Evolutionary conservation across 208 protist genomes (phyloP), one percentile per base, ranked within the genome.

Genomic region (Wallacemonas collosoma): DNA sequence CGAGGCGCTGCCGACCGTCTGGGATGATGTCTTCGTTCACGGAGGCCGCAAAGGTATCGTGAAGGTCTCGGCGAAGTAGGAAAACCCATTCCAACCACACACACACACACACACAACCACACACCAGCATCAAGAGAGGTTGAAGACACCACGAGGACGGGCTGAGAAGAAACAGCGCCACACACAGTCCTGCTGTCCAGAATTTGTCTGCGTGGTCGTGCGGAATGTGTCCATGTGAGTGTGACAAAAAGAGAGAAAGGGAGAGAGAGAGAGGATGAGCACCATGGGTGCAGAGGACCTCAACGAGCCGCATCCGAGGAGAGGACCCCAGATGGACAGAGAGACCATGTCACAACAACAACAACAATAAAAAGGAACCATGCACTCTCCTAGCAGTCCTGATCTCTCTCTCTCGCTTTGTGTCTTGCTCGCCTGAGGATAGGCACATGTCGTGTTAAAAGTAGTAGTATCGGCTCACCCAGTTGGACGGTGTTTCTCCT

Each of bases 11-110:
- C 86, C 86, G 47, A 81, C 82, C 14, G 75, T 87, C 36, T 94
- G 89, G 89, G 89, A 94, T 68, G 66, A 85, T 6, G 71, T 79
- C n/a, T 94, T 88, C 71, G 83, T 94, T 26, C 70, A 85, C 17
- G 89, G 89, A 15, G 89, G 89, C 17, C 63, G 61, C 58, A 94
- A 94, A 58, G 89, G 76, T 14, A 57, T 94, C 5, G 65, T 94
- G 36, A 61, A 75, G 45, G 64, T 92, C 26, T 56, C 66, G n/a
- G 43, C 67, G 47, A 80, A 76, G 40, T 26, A 71, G 41, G 58
- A 61, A 63, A 68, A 43, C 36, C 65, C 38, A 26, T 0, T 9
- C 48, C 15, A 35, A 43, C 12, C 69, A 54, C 38, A 67, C 44
- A 57, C 58, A 48, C 57, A 67, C 2, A 17, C 3, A 60, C 5